Conservation (phyloP, 2,329 filamentous ascomycete genomes). For the Colletotrichum truncatum region DNA sequence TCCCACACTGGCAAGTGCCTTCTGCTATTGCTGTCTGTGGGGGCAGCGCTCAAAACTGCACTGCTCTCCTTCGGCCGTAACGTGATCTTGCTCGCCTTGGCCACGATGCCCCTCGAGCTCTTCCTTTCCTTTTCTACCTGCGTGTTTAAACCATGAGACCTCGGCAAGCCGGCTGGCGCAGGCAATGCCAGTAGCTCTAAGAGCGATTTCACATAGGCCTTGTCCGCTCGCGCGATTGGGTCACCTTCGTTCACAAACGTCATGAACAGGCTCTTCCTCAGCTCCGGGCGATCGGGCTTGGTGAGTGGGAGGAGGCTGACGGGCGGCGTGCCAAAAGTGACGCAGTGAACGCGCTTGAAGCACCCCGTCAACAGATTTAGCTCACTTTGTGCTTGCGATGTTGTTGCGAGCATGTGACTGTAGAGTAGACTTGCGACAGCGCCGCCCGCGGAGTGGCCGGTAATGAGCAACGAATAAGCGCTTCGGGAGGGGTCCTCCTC, state of each 20-base stretch:
- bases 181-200: conserved; percentile 76
- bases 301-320: conserved; percentile 75
- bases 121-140: conserved; percentile 26
- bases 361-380: conserved; percentile 73
- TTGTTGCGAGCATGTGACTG: conserved; percentile 76
- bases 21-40: too few relatives aligned
- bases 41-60: conserved; percentile 34
- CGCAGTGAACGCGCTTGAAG: conserved; percentile 84
- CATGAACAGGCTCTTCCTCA: conserved; percentile 77
- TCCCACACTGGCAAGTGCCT: conserved; percentile 68
- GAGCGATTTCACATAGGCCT: conserved; percentile 76
- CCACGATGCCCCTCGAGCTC: conserved; percentile 5
- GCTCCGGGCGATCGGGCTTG: conserved; percentile 59
- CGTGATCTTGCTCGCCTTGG: neutral
- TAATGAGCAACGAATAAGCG: conserved; percentile 79
- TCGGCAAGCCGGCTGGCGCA: conserved; percentile 49
- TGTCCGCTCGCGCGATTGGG: conserved; percentile 80
- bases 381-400: conserved; percentile 67
- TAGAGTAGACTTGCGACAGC: conserved; percentile 84
- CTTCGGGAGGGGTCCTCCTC: conserved; percentile 75
- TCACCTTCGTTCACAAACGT: conserved; percentile 89
- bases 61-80: neutral
- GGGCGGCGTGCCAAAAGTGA: conserved; percentile 87
- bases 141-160: neutral
- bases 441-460: conserved; percentile 87